Percentiles rank a stretch among this genome's conserved stretches.
Conservation (phyloP, 2,329 filamentous ascomycete species). For the Exserohilum rostratum region DNA sequence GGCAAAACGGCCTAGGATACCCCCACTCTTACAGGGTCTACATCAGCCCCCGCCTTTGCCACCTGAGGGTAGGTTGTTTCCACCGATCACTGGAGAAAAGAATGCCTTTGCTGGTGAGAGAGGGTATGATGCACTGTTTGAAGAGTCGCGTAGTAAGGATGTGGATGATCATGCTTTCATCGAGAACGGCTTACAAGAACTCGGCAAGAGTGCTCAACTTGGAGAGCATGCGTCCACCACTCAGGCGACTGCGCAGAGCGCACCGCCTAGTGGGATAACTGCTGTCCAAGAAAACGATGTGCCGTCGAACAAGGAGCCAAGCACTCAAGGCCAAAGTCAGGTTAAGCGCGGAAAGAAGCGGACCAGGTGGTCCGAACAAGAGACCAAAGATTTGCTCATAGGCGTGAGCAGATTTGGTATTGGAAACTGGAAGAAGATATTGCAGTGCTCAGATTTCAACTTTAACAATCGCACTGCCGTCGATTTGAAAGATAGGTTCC, state of each 20-base stretch:
- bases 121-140: slow-evolving; percentile 17
- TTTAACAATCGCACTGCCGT: slow-evolving; percentile 66
- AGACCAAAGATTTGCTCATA: slow-evolving; percentile 63
- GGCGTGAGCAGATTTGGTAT: slow-evolving; percentile 67
- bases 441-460: slow-evolving; percentile 61
- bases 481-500: slow-evolving; percentile 67
- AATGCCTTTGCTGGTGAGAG: slow-evolving; percentile 25
- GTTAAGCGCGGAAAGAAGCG: slow-evolving; percentile 57
- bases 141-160: slow-evolving; percentile 15
- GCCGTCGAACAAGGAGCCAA: neutral
- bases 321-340: slow-evolving; percentile 17
- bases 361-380: slow-evolving; percentile 67
- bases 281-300: neutral
- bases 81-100: slow-evolving; percentile 63
- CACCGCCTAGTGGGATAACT: neutral
- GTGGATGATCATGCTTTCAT: slow-evolving; percentile 14
- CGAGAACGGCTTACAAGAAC: slow-evolving; percentile 1
- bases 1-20: slow-evolving; percentile 49
- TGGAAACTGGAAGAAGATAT: slow-evolving; percentile 68
- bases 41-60: slow-evolving; percentile 65
- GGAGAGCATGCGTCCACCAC: neutral
- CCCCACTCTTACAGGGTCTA: slow-evolving; percentile 62
- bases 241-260: neutral
- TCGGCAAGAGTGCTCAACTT: slow-evolving; percentile 1
- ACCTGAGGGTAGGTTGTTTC: slow-evolving; percentile 63